These are phyloP conservation scores for Martensiomyces pterosporus DNA, from an alignment of 192 early-diverging fungal species.

Conservation along the genomic window DNA sequence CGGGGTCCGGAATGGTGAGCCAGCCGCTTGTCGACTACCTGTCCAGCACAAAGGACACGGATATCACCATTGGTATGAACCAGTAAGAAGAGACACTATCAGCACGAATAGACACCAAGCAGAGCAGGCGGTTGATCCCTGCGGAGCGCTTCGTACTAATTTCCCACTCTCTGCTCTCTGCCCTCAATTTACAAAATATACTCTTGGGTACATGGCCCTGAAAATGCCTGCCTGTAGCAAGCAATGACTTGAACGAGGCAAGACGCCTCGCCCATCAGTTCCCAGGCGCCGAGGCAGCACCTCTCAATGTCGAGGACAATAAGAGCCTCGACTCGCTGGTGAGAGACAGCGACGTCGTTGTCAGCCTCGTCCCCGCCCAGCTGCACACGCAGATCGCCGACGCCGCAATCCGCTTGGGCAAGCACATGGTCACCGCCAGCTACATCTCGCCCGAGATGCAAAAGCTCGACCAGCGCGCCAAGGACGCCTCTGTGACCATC, in stretches of 20 bases:
- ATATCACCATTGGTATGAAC: constrained; percentile 44
- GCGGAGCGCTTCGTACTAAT: too few species aligned
- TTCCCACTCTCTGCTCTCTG: too few species aligned
- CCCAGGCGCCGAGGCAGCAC: constrained; percentile 56
- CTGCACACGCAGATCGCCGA: constrained; percentile 56
- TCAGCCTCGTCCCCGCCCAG: constrained; percentile 86
- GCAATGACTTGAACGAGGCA: constrained; percentile 71
- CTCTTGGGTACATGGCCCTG: constrained; percentile 3
- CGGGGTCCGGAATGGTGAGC: constrained; percentile 90
- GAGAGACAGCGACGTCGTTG: constrained; percentile 76
- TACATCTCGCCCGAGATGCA: constrained; percentile 94
- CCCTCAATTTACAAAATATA: too few species aligned
- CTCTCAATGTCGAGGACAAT: constrained; percentile 70
- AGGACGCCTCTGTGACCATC: constrained; percentile 76
- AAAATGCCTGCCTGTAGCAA: constrained; percentile 69
- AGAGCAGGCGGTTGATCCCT: too few species aligned
- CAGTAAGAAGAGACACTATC: constrained; percentile 10
- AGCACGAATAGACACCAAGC: too few species aligned
- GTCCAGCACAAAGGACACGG: constrained; percentile 48
- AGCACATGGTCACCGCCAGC: constrained; percentile 93
- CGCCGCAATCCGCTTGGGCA: constrained; percentile 72
- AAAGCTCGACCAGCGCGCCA: constrained; percentile 67
- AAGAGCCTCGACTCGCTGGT: constrained; percentile 59
- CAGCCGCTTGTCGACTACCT: constrained; percentile 90
- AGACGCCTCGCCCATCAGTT: constrained; percentile 58